Base-by-base conservation (phyloP, 768 basidiomycete species). In the Pleurotus citrinopileatus region DNA sequence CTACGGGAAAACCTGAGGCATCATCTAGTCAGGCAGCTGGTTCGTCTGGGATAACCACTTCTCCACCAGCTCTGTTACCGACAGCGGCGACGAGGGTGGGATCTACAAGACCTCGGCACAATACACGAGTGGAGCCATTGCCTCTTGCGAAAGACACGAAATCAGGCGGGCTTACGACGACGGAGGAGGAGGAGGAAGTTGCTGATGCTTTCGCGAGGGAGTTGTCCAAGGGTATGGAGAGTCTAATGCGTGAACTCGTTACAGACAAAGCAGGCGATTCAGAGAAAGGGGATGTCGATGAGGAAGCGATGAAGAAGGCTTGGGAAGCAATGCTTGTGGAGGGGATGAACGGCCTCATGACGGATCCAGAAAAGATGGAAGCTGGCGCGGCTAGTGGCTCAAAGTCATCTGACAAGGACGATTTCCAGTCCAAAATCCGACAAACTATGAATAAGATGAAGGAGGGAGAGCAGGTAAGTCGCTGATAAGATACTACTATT, bases 311-410 rank as follows among this genome's bases (percentile, higher is more conserved):
- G 52, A 76, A 76, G 54, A 80, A 80, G 4, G 82, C 84, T 25
- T 91, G 84, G 87, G 87, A 90, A 65, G 76, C 78, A 2, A 83
- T 89, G 80, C 68, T 91, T 10, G 67, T 82, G 37, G 82, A 87
- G 57, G 82, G 73, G 3, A 79, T 88, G 79, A 51, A 51, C 34
- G 48, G 48, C 10, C 25, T 51, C n/a, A n/a, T n/a, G 22, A 51
- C 37, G 48, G 26, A 19, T n/a, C 28, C 48, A 17, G 57, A 56
- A 42, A 58, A 42, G 17, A 46, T 52, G 23, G 57, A 38, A 10
- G 59, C 47, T 37, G 52, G 44, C 29, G 54, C 36, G 10, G 46
- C 52, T 12, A 51, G 59, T 3, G 62, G 53, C 2, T 51, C 27
- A 58, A 65, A 28, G 20, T 36, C 55, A 17, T 25, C 38, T 10